Conservation (phyloP, 2,329 filamentous ascomycete genomes). For the Penicillium freii region DNA sequence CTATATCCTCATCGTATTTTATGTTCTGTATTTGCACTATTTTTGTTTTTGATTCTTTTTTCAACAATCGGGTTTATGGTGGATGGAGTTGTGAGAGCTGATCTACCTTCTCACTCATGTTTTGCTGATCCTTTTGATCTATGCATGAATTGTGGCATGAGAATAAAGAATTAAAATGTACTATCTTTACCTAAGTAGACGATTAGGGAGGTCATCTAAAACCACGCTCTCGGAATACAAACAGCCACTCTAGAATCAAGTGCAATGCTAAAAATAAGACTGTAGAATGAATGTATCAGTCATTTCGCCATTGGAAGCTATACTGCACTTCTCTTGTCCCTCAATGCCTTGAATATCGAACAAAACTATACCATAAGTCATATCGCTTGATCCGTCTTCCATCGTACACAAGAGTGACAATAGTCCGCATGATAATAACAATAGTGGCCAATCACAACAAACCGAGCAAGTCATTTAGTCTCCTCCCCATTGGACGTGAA, state of each 20-base stretch:
- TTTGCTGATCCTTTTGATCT: not conserved
- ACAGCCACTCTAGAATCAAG: not conserved
- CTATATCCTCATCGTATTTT: conserved; percentile 5
- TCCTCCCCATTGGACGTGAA: not conserved
- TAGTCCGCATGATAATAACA: not conserved
- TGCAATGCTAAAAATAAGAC: not conserved
- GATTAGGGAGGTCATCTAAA: not conserved
- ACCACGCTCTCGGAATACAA: not conserved
- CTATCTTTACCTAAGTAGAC: not conserved
- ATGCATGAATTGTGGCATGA: conserved; percentile 9
- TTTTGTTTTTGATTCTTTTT: not conserved
- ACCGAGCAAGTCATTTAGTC: conserved; percentile 53
- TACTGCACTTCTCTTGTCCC: not conserved
- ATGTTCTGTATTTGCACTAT: not conserved
- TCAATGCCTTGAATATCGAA: not conserved
- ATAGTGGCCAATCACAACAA: not conserved
- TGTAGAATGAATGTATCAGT: not conserved
- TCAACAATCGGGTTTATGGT: not conserved
- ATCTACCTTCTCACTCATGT: conserved; percentile 9
- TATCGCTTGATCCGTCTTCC: not conserved
- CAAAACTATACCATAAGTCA: not conserved
- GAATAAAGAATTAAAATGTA: conserved; percentile 14
- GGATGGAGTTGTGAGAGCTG: not conserved
- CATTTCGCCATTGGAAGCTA: not conserved
- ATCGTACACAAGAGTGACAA: not conserved